Evolutionary conservation across 345 rosid species (phyloP), one percentile per base, ranked within the genome.

Genomic region (Linum tenue): DNA sequence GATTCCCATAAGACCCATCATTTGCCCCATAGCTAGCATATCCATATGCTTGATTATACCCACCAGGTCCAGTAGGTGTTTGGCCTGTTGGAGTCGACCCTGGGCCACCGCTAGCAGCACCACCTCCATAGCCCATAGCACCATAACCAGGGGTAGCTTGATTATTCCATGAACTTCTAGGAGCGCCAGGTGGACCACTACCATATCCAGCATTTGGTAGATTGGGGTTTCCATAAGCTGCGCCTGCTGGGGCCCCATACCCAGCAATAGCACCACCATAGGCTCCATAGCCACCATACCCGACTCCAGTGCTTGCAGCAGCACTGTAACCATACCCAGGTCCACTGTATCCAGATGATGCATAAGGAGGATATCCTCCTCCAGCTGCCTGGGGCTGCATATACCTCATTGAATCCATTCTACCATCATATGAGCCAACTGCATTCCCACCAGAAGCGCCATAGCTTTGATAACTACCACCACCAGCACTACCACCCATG

Each of bases 131-230:
- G 22, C 97, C 96, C 79, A 86, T 82, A 56, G 84, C 68, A 56
- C 95, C 92, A 76, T 94, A 94, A 69, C 95, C 94, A 31, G 95
- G 67, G 3, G 96, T 94, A 22, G 83, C 79, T 73, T 88, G 99
- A 63, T 79, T 65, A 4, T 82, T 84, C 98, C 98, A 92, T 56
- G 97, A 82, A 72, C 83, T 84, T 83, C 97, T 85, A 22, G 84
- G 75, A 41, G 79, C 88, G 73, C 78, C 82, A 56, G 79, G 79
- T n/a, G 90, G 92, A 61, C 97, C 96, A 73, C 85, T 75, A 62
- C 81, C 89, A 78, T 86, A 90, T 22, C 92, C 96, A 77, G 87
- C 78, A 76, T 79, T 84, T 14, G 89, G 80, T 14, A 81, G 81
- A 76, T 69, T 81, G 36, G 92, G 89, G 57, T 82, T 94, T 40